These are phyloP conservation scores for Calonectria pseudoturangicola DNA, from an alignment of 2,329 filamentous ascomycete genomes.

Conservation along the genomic window DNA sequence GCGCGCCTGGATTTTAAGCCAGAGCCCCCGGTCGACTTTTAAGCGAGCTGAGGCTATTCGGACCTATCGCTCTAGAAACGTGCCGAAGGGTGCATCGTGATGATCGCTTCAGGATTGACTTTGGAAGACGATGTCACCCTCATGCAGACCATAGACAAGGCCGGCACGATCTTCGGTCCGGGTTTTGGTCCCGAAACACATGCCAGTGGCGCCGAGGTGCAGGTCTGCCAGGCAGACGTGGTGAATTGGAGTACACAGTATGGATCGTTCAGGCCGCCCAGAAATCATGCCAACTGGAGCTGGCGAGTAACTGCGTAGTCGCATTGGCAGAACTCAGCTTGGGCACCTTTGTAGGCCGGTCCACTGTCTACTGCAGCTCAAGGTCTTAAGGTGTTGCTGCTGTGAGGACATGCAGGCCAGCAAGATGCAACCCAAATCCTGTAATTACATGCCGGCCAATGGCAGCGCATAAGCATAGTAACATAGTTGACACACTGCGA, in stretches of 20 bases:
- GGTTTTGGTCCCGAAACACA: neutral
- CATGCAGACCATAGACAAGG: constrained; percentile 14
- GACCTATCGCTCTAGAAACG: constrained; percentile 27
- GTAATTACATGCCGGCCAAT: constrained; percentile 27
- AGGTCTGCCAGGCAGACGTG: constrained; percentile 15
- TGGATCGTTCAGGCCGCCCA: too few species aligned
- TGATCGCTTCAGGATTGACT: constrained; percentile 2
- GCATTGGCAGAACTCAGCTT: too few species aligned
- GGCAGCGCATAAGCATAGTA: constrained; percentile 4
- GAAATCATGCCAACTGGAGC: neutral
- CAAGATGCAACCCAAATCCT: constrained; percentile 8
- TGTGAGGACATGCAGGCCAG: constrained; percentile 4
- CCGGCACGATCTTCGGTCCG: constrained; percentile 32
- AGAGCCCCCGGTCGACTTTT: neutral
- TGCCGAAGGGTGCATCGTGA: neutral
- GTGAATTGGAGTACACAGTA: neutral
- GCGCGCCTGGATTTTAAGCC: neutral
- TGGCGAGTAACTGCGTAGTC: neutral
- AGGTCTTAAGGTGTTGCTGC: neutral
- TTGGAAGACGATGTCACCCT: constrained; percentile 22
- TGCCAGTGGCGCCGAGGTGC: neutral
- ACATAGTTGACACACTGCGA: constrained; percentile 12
- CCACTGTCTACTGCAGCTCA: neutral
- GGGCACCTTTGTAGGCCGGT: neutral
- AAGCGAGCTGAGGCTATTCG: constrained; percentile 37